phyloP scores from a whole-genome alignment of 164 flowering plant genomes.

The Nymphaea colorata region DNA sequence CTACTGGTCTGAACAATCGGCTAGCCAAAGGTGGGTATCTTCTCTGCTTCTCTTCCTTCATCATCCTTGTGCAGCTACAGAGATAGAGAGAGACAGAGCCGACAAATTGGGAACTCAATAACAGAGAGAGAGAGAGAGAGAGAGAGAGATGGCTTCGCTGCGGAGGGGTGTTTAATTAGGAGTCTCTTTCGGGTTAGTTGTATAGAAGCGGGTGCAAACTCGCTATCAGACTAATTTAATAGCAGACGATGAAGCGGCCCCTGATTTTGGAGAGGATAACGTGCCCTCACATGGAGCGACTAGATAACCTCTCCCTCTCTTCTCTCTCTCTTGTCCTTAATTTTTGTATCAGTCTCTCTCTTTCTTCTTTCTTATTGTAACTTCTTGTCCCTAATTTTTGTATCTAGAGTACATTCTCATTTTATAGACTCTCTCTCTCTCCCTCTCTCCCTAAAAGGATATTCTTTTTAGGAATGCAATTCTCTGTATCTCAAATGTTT shows the following conservation, averaged over 20 bases:
- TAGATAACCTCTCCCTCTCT: no score
- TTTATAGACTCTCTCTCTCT: no score
- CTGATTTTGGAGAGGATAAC: neutral
- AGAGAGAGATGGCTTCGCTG: neutral
- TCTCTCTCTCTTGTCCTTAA: no score
- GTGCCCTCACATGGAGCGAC: neutral
- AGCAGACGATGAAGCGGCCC: neutral
- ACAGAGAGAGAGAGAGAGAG: constrained; percentile 1
- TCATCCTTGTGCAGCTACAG: neutral
- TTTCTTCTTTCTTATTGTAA: no score
- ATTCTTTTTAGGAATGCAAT: no score
- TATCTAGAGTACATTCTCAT: no score
- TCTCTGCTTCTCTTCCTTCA: constrained; percentile 7
- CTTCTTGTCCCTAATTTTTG: no score
- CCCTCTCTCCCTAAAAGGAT: no score
- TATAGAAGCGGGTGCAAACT: neutral
- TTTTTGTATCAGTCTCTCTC: no score
- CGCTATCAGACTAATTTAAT: neutral
- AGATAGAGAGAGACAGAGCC: neutral
- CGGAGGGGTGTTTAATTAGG: neutral
- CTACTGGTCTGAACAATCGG: constrained; percentile 10
- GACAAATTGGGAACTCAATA: neutral
- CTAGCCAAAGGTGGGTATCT: constrained; percentile 3
- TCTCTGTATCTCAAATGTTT: no score
- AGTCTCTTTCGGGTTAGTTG: neutral